A percentile compares a stretch with the other conserved stretches of the same genome.
phyloP scores from a whole-genome alignment of 2,329 filamentous ascomycete species.

The Claviceps purpurea region DNA sequence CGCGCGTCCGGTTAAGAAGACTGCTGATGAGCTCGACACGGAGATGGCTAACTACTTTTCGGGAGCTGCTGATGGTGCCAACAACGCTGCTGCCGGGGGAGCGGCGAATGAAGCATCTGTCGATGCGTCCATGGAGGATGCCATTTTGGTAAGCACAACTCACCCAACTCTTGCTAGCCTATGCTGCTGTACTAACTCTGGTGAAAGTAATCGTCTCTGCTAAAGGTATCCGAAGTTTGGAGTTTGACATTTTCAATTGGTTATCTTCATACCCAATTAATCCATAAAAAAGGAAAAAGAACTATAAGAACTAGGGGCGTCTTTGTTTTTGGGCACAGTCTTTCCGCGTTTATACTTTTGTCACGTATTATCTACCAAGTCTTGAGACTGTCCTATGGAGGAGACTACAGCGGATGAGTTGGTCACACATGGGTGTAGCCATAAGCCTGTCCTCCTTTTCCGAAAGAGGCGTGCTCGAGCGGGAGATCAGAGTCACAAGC shows the following conservation, averaged over 20 bases:
- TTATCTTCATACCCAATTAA: conserved; percentile 5
- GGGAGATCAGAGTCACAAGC: background rate
- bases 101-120: conserved; percentile 30
- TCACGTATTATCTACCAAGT: background rate
- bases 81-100: conserved; percentile 31
- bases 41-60: conserved; percentile 96
- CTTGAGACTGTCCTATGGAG: background rate
- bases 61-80: conserved; percentile 29
- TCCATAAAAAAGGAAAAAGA: background rate
- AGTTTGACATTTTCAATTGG: background rate
- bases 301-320: background rate
- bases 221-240: background rate
- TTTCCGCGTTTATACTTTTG: background rate
- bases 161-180: background rate
- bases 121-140: conserved; percentile 54
- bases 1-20: conserved; percentile 67
- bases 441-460: too few species aligned
- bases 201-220: background rate
- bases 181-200: background rate
- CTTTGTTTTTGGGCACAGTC: background rate
- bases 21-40: conserved; percentile 84
- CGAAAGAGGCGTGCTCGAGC: background rate
- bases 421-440: background rate
- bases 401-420: background rate
- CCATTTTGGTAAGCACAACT: conserved; percentile 34